Base-by-base conservation (phyloP, 2,329 filamentous ascomycete species). In the Blumeriella jaapii region DNA sequence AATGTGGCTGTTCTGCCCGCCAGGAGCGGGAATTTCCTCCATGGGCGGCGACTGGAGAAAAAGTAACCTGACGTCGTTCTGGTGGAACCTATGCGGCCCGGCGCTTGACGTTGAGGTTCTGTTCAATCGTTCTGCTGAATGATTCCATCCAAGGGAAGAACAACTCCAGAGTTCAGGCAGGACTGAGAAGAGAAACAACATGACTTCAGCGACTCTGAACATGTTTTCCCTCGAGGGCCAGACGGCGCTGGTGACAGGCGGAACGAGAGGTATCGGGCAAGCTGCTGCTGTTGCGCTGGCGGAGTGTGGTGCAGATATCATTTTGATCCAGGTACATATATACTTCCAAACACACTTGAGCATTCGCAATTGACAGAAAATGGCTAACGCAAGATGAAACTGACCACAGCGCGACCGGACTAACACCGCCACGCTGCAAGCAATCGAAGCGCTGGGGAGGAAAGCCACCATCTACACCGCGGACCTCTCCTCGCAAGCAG, bases 401-500 rank as follows among this genome's bases (percentile, higher is more conserved):
- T n/a, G 16, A 11, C 14, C 16, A 11, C 38, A 57, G 54, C 47
- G 55, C 7, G 50, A 55, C 34, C 39, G 25, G 22, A 44, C 41
- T 13, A 50, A 55, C 27, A 44, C 40, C 9, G 40, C 57, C 23
- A 87, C 82, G 6, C 71, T 74, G 49, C 55, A 71, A 25, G 64
- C 67, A 9, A 68, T 87, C 50, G 69, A 74, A 53, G 62, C 67
- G 24, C 68, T 84, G 5, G 78, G 77, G 41, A 75, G 80, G 46
- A 76, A 71, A 54, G 74, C 69, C 28, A 62, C 59, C 37, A 74
- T 86, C 53, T 82, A 83, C 62, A 73, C 67, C 1, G 75, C 74
- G 12, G 81, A 89, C 59, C 72, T 87, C 16, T 64, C 74, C 24
- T 74, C 68, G 2, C 56, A 63, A n/a, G 51, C 61, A 13, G 71